Evolutionary conservation across 345 rosid genomes (phyloP).

Genomic region (Gossypium bickii): DNA sequence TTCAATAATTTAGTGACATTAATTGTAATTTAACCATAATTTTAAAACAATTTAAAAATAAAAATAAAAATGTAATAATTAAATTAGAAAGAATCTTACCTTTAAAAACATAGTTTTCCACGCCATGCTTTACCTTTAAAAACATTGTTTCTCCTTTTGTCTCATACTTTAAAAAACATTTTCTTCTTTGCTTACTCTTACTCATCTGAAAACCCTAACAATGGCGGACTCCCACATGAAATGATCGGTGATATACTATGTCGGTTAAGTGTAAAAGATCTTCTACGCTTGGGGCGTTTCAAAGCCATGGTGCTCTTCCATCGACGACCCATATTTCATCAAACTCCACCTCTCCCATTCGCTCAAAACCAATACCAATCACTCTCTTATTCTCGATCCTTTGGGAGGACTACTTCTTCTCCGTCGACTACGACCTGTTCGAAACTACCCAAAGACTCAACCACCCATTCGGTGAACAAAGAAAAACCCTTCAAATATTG

Average conservation of each 20-base stretch:
- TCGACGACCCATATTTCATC: conserved; percentile 26
- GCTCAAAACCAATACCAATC: background rate
- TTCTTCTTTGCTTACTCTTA: too few relatives aligned
- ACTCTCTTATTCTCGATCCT: conserved; percentile 17
- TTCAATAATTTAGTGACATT: too few relatives aligned
- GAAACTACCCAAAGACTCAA: background rate
- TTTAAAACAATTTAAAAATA: too few relatives aligned
- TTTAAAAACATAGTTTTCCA: too few relatives aligned
- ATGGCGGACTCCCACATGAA: background rate
- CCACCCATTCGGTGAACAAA: conserved; percentile 25
- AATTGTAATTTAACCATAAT: too few relatives aligned
- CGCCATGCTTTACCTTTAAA: too few relatives aligned
- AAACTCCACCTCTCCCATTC: conserved; percentile 9
- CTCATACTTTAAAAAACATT: too few relatives aligned
- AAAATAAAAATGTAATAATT: too few relatives aligned
- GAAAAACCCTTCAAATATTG: conserved; percentile 28
- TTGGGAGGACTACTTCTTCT: conserved; percentile 13
- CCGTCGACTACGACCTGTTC: conserved; percentile 24
- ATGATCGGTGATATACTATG: conserved; percentile 8
- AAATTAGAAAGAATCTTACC: too few relatives aligned
- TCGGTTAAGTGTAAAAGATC: conserved; percentile 24
- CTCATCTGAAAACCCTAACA: background rate
- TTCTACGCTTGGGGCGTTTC: conserved; percentile 37
- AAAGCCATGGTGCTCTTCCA: conserved; percentile 18
- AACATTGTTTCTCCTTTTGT: too few relatives aligned